phyloP scores from a whole-genome alignment of 768 basidiomycete species.

The Tulasnella calospora region DNA sequence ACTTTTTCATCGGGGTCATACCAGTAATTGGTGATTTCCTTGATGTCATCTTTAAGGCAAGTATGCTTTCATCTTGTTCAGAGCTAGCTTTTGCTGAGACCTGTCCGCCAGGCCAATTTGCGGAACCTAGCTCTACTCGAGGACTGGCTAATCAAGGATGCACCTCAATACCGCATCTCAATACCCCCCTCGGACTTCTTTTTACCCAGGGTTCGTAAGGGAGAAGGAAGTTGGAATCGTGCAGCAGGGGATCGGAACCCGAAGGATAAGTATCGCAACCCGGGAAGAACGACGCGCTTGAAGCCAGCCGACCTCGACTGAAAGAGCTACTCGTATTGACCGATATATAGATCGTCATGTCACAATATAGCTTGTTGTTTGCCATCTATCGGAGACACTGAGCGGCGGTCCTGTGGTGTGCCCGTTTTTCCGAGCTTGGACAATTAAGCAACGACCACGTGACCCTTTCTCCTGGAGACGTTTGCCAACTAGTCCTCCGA shows the following conservation, averaged over 20 bases:
- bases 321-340: neutral
- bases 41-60: constrained; percentile 28
- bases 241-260: constrained; percentile 7
- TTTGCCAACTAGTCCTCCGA: neutral
- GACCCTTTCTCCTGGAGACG: neutral
- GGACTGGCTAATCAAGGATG: constrained; percentile 28
- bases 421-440: no score
- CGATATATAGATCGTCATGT: no score
- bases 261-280: constrained; percentile 17
- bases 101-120: constrained; percentile 23
- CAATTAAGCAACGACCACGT: neutral
- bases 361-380: neutral
- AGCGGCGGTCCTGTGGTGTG: no score
- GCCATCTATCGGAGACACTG: neutral
- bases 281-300: constrained; percentile 1
- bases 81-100: neutral
- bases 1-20: constrained; percentile 26
- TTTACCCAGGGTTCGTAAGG: constrained; percentile 15
- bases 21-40: constrained; percentile 27
- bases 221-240: neutral
- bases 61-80: neutral
- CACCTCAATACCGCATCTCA: constrained; percentile 24
- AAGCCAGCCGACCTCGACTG: constrained; percentile 18
- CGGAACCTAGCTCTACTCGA: constrained; percentile 28
- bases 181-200: constrained; percentile 24